Evolutionary conservation across 495 filamentous ascomycete genomes (phyloP), one percentile per base, ranked within the genome.

Genomic region (Podospora pseudoanserina): DNA sequence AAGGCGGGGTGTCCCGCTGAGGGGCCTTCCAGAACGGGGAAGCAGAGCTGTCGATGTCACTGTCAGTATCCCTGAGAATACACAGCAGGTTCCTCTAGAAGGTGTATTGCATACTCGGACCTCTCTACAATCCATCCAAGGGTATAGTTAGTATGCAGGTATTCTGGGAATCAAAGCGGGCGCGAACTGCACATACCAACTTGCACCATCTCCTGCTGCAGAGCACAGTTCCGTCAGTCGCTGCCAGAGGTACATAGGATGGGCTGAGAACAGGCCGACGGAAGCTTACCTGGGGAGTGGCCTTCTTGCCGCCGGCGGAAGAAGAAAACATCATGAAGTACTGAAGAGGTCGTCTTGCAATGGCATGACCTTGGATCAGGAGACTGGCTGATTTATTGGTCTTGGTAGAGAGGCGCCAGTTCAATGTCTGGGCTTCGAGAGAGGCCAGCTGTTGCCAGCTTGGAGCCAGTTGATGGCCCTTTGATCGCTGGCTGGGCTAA

Each of bases 171-270:
- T 26, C 60, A 57, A 61, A 27, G 56, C 19, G 65, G 69, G 66
- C 83, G 82, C 77, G 55, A 57, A 20, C 13, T 39, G 7, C 54
- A 78, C 81, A 74, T 87, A 97, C 95, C 95, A 85, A 99, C 93
- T 89, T 99, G 94, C 70, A 97, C 92, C 95, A 99, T 99, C 87
- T 99, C 94, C 94, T 98, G 76, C 60, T 73, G 64, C 64, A 39
- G 66, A 39, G 68, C 60, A 67, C 66, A 66, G 73, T 67, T 72
- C 79, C 72, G 78, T 77, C 70, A 74, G 75, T 58, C 65, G 28
- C 39, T 49, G 27, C 59, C 18, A 7, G 16, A 18, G 54, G 39
- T 20, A 27, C 30, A 63, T 32, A 23, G 49, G 15, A 56, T 63
- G 27, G 30, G 30, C 30, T 32, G 30, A 32, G 30, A 32, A 32